Conservation (phyloP, 192 early-diverging fungal species). For the Ramicandelaber brevisporus region DNA sequence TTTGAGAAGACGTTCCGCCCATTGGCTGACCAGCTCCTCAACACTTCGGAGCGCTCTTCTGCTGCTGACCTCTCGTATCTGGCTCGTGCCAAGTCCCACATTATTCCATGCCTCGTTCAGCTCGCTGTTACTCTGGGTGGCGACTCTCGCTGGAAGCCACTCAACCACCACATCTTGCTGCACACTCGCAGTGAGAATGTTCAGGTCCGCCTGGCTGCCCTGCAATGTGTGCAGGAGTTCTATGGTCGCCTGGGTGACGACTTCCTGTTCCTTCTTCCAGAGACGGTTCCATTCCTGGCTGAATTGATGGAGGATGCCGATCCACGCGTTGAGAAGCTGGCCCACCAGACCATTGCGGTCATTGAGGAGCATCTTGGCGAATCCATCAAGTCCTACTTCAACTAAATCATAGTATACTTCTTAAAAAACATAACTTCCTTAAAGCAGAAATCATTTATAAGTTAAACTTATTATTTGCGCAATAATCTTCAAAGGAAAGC, state of each 20-base stretch:
- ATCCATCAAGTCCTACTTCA: slow-evolving; percentile 60
- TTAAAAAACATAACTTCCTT: neutral
- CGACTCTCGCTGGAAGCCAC: slow-evolving; percentile 63
- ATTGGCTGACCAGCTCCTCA: slow-evolving; percentile 48
- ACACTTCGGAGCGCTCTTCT: slow-evolving; percentile 10
- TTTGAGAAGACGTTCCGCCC: slow-evolving; percentile 51
- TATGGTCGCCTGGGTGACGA: slow-evolving; percentile 82
- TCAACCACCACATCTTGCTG: slow-evolving; percentile 61
- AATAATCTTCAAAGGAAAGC: neutral
- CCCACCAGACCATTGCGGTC: slow-evolving; percentile 52
- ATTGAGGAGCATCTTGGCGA: slow-evolving; percentile 86
- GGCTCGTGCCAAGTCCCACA: slow-evolving; percentile 21
- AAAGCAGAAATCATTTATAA: neutral
- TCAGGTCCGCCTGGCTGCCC: slow-evolving; percentile 37
- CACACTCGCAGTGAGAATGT: slow-evolving; percentile 47
- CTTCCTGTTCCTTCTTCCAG: slow-evolving; percentile 70
- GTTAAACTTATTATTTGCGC: neutral
- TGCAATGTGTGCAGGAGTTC: slow-evolving; percentile 47
- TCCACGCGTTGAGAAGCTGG: slow-evolving; percentile 48
- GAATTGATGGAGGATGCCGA: slow-evolving; percentile 93
- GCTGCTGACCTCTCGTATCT: slow-evolving; percentile 11
- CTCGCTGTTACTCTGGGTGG: slow-evolving; percentile 50
- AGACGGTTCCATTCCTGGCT: slow-evolving; percentile 81
- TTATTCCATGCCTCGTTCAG: slow-evolving; percentile 59
- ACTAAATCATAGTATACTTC: slow-evolving; percentile 9